phyloP scores from a whole-genome alignment of 139 green algal genomes.

The Tetradesmus obliquus region DNA sequence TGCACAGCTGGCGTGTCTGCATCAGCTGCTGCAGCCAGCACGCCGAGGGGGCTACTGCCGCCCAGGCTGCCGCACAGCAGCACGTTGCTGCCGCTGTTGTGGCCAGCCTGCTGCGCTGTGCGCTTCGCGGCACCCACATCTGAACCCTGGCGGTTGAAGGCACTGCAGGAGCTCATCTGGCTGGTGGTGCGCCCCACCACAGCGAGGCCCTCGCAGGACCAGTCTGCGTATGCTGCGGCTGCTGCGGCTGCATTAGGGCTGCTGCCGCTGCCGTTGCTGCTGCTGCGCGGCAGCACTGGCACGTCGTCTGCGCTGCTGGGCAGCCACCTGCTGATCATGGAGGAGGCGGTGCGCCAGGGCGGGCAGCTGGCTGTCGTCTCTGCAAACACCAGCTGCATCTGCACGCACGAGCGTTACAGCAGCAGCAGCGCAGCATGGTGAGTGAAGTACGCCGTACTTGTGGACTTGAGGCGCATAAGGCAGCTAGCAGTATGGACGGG shows the following conservation, averaged over 20 bases:
- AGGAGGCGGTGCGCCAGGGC: constrained; percentile 6
- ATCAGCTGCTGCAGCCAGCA: constrained; percentile 3
- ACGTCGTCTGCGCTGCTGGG: constrained; percentile 22
- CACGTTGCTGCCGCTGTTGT: constrained; percentile 9
- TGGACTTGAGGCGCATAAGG: not conserved
- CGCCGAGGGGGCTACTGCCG: not conserved
- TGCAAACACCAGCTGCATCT: constrained; percentile 36
- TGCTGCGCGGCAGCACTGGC: not conserved
- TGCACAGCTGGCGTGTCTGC: not conserved
- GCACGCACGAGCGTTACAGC: not conserved
- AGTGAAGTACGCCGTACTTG: not conserved
- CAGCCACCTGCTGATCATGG: constrained; percentile 42
- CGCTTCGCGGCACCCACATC: not conserved
- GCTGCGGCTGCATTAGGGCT: not conserved
- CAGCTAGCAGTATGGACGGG: not conserved
- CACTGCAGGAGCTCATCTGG: not conserved
- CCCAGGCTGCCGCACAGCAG: constrained; percentile 18
- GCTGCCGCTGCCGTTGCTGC: not conserved
- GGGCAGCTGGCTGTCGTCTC: constrained; percentile 33
- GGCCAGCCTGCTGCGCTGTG: not conserved
- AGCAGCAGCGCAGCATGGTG: not conserved
- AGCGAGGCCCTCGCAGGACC: not conserved
- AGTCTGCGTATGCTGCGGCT: not conserved
- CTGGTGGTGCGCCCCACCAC: not conserved
- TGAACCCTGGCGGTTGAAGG: not conserved